Base-by-base conservation (phyloP, 164 flowering plant species). In the Echeveria elegans region DNA sequence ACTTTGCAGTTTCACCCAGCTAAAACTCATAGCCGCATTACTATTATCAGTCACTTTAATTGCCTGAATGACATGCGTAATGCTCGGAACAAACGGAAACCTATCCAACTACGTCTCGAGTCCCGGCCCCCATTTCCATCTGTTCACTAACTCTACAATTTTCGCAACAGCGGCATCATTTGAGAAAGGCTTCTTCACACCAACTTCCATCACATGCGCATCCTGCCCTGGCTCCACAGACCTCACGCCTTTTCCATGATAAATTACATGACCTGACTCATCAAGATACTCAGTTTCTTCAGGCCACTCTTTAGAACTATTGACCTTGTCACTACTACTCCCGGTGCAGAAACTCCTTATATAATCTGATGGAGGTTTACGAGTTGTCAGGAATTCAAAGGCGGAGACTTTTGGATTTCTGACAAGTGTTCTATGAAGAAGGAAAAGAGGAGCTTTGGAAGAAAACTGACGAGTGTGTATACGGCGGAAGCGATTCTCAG, bases 81-180 rank as follows among this genome's bases (percentile, higher is more conserved):
- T 89, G 64, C 75, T 93, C 1, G 98, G 98, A 34, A 85, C 77
- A 72, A 90, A 90, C 40, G 85, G 96, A 32, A 93, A 84, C 43
- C 78, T 87, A 71, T 89, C 97, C 81, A 93, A 82, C 48, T 85
- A 97, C 66, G 82, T 78, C 73, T 93, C 98, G 82, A 93, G 73
- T 31, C 90, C 95, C n/a, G 98, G 98, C 3, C 97, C 97, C 98
- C 98, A 93, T 77, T 79, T 88, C 98, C 98, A 93, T 73, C 98
- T 85, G 68, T n/a, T n/a, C n/a, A n/a, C n/a, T n/a, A n/a, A n/a
- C n/a, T n/a, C n/a, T n/a, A n/a, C n/a, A n/a, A n/a, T n/a, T n/a
- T 80, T 86, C 31, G 88, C 90, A 47, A 86, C 77, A 81, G 90
- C 6, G 89, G 86, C 71, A 36, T 81, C 85, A 77, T 89, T 85